Conservation (phyloP, 2,329 filamentous ascomycete genomes). For the Clonostachys rosea region DNA sequence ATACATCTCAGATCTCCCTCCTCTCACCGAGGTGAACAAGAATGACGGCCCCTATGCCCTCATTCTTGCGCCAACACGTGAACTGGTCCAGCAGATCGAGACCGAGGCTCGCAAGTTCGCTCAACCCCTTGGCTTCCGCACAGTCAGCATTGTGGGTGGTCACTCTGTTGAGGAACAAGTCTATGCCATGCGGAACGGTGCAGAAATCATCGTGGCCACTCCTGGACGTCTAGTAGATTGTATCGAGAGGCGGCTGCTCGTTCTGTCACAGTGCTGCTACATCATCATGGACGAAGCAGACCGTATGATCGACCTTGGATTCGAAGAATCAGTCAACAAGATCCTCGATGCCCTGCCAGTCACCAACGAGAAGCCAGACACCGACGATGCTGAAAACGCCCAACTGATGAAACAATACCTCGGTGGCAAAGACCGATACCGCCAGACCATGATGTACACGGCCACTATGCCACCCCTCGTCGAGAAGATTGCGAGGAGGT, state of each 20-base stretch:
- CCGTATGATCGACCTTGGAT: constrained; percentile 97
- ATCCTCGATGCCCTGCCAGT: constrained; percentile 94
- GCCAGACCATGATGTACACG: constrained; percentile 99
- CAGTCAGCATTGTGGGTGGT: constrained; percentile 96
- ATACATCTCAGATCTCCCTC: constrained; percentile 88
- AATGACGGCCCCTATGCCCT: constrained; percentile 97
- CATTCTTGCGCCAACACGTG: constrained; percentile 91
- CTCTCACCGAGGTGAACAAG: constrained; percentile 78
- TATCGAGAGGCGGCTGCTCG: constrained; percentile 86
- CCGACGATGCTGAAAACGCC: constrained; percentile 83
- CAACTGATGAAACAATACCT: constrained; percentile 79
- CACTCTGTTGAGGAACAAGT: constrained; percentile 93
- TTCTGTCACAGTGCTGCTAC: constrained; percentile 95
- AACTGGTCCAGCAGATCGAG: constrained; percentile 96
- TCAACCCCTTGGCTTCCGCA: constrained; percentile 82
- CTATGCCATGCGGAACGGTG: constrained; percentile 83
- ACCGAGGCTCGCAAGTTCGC: constrained; percentile 92
- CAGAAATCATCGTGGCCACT: constrained; percentile 97
- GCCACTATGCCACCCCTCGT: constrained; percentile 93
- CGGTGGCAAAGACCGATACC: constrained; percentile 72
- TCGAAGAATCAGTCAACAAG: constrained; percentile 96
- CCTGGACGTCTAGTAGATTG: constrained; percentile 96
- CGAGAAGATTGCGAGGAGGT: constrained; percentile 95
- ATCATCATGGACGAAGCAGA: constrained; percentile 99
- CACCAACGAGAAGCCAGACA: constrained; percentile 91